Evolutionary conservation across 495 filamentous ascomycete species (phyloP).

Genomic region (Sporormia fimetaria): DNA sequence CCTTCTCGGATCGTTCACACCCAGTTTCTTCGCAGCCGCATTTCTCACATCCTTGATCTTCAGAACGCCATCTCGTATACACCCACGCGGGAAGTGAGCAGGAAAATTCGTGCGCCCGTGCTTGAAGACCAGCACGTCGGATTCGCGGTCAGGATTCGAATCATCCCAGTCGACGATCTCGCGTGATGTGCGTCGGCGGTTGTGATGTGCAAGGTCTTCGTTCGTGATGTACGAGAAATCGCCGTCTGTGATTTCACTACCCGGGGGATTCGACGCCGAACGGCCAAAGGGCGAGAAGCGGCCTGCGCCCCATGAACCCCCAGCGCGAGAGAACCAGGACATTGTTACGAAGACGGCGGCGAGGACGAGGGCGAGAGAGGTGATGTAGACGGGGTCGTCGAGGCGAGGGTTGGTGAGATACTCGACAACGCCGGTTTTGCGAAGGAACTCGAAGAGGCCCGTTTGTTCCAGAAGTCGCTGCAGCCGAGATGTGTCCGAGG

Average conservation of each 20-base stretch:
- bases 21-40: conserved; percentile 51
- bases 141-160: conserved; percentile 36
- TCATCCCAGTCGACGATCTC: conserved; percentile 28
- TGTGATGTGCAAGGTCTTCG: conserved; percentile 38
- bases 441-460: conserved; percentile 5
- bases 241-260: conserved; percentile 52
- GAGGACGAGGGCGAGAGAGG: conserved; percentile 37
- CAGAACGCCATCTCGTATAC: conserved; percentile 67
- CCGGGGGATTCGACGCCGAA: conserved; percentile 32
- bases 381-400: conserved; percentile 20
- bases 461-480: conserved; percentile 6
- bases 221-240: conserved; percentile 76
- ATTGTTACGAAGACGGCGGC: conserved; percentile 46
- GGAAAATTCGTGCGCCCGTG: conserved; percentile 61
- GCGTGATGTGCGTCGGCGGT: conserved; percentile 15
- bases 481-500: too few species aligned
- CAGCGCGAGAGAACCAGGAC: conserved; percentile 51
- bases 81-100: conserved; percentile 67
- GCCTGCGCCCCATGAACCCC: conserved; percentile 35
- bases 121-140: conserved; percentile 68
- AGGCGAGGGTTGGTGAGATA: conserved; percentile 14
- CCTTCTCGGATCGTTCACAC: conserved; percentile 46
- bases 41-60: conserved; percentile 55
- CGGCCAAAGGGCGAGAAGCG: conserved; percentile 40
- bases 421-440: neutral